These are phyloP conservation scores for Ambrosiella cleistominuta DNA, from an alignment of 2,329 filamentous ascomycete species.

Conservation along the genomic window DNA sequence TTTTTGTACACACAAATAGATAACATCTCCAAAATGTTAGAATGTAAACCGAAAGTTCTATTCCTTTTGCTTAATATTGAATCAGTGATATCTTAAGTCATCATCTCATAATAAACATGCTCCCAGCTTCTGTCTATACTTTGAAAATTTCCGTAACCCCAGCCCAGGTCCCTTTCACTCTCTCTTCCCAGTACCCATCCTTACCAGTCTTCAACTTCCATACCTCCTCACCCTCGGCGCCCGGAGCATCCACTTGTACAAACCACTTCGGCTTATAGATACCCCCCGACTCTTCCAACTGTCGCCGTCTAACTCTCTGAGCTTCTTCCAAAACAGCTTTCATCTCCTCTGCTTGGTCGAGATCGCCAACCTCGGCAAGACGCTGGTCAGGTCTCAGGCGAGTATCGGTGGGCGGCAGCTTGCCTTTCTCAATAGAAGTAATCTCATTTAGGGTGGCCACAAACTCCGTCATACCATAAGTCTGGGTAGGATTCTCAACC, in stretches of 20 bases:
- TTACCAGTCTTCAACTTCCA: constrained; percentile 65
- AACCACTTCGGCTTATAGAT: constrained; percentile 72
- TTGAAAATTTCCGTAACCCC: constrained; percentile 35
- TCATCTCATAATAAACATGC: neutral
- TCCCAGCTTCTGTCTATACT: constrained; percentile 9
- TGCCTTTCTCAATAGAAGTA: constrained; percentile 57
- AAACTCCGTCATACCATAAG: constrained; percentile 79
- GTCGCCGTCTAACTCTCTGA: constrained; percentile 57
- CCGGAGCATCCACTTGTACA: constrained; percentile 38
- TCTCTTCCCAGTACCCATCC: constrained; percentile 87
- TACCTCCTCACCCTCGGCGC: constrained; percentile 44
- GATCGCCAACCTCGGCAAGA: constrained; percentile 60
- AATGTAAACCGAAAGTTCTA: neutral
- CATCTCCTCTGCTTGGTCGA: constrained; percentile 67
- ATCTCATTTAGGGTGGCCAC: constrained; percentile 77
- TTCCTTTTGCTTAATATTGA: constrained; percentile 1
- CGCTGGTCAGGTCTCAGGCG: constrained; percentile 76
- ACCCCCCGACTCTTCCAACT: constrained; percentile 59
- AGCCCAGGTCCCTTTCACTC: constrained; percentile 49
- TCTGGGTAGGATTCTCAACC: constrained; percentile 59
- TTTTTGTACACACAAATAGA: neutral
- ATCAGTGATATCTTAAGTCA: neutral
- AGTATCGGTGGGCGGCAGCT: constrained; percentile 65
- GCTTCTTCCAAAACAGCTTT: constrained; percentile 75
- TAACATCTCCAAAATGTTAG: neutral